Evolutionary conservation across 2,329 filamentous ascomycete genomes (phyloP), one percentile per base, ranked within the genome.

Genomic region (Triangularia verruculosa): DNA sequence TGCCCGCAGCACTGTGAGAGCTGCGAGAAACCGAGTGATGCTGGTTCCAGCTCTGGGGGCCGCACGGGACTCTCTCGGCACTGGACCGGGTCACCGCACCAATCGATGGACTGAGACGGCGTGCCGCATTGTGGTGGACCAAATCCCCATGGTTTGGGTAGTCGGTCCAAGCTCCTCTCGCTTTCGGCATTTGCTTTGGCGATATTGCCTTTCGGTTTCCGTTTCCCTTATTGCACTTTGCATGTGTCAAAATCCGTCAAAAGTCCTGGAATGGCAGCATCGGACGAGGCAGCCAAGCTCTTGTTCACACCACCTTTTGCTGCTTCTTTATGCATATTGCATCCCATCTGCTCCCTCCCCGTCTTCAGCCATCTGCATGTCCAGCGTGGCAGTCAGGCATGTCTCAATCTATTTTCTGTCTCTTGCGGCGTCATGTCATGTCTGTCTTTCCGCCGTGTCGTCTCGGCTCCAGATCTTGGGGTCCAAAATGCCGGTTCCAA

Each of bases 381-480:
- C 24, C 53, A 28, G 22, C 25, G n/a, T 1, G 8, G 22, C 24
- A 28, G 22, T 13, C 27, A 3, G 8, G 22, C 24, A 28, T 57
- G 54, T 57, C 17, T 28, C 54, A 32, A 8, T 39, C 56, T 47
- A 43, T 51, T 59, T 43, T 59, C 34, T 59, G 28, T 59, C 30
- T 51, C 25, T n/a, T 59, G n/a, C 39, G 30, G 32, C 32, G 34
- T 11, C 24, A 13, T 15, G 17, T 34, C 4, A 22, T 20, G 57
- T 34, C 57, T 24, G 34, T 59, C 32, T 25, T 5, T 9, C 12
- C 4, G 25, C 20, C 15, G 25, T 58, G 20, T 13, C 34, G 57
- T 12, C 28, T 59, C 57, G 57, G 57, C 57, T 59, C 57, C 57
- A 52, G 57, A 59, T 59, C 39, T 59, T 59, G 57, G 57, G 57